These are phyloP conservation scores for Gracilaria domingensis DNA, from an alignment of 23 red algal species.

Conservation along the genomic window DNA sequence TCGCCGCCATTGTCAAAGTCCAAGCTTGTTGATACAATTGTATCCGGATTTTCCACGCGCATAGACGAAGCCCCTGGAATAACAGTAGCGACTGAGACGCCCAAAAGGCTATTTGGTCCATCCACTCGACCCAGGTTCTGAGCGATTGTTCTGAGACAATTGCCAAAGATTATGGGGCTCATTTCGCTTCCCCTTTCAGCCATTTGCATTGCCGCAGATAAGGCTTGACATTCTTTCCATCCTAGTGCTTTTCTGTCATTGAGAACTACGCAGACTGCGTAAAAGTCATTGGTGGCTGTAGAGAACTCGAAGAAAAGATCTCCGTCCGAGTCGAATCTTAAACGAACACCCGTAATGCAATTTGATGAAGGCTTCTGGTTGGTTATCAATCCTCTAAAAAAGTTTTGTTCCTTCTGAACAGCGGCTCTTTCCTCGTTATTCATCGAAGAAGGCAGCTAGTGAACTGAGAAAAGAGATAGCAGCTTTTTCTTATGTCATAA, in stretches of 20 bases:
- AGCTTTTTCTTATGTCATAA: not conserved
- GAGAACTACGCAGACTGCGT: slow-evolving; percentile 47
- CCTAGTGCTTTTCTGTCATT: not conserved
- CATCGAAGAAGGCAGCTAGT: not conserved
- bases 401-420: not conserved
- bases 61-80: slow-evolving; percentile 8
- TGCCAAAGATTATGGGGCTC: not conserved
- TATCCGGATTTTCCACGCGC: not conserved
- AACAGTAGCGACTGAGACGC: not conserved
- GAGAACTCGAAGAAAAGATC: slow-evolving; percentile 36
- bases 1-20: slow-evolving; percentile 31
- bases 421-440: not conserved
- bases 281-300: not conserved
- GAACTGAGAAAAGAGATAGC: not conserved
- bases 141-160: not conserved
- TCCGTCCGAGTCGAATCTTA: slow-evolving; percentile 4
- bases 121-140: slow-evolving; percentile 30
- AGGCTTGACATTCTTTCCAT: slow-evolving; percentile 51
- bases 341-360: not conserved
- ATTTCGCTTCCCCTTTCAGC: slow-evolving; percentile 8
- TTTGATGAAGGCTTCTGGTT: not conserved
- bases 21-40: not conserved
- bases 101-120: not conserved
- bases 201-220: slow-evolving; percentile 19
- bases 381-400: not conserved